Conservation (phyloP, 306 rosid species). For the Glycine tomentella region DNA sequence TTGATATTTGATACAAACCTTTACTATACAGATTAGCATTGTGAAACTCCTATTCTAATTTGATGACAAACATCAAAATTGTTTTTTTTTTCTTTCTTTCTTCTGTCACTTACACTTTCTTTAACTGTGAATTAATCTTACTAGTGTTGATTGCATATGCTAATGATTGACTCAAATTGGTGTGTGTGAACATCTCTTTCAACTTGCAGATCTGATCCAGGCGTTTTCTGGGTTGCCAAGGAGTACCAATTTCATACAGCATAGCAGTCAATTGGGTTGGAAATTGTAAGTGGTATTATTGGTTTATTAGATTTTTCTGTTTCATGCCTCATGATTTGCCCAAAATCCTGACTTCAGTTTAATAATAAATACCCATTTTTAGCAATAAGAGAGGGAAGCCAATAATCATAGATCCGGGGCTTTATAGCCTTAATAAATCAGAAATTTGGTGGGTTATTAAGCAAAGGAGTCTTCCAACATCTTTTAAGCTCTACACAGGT, state of each 20-base stretch:
- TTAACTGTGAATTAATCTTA: not conserved
- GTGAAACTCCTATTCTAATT: too few species aligned
- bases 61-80: too few species aligned
- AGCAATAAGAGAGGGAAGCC: constrained; percentile 96
- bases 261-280: constrained; percentile 90
- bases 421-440: constrained; percentile 79
- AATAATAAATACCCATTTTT: constrained; percentile 32
- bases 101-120: not conserved
- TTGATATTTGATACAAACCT: too few species aligned
- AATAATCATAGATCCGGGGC: constrained; percentile 83
- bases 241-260: constrained; percentile 84
- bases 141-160: constrained; percentile 1
- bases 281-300: constrained; percentile 59
- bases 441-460: constrained; percentile 91
- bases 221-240: constrained; percentile 81
- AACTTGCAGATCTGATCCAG: constrained; percentile 74
- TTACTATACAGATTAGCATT: too few species aligned
- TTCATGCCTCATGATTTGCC: not conserved
- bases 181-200: constrained; percentile 22
- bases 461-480: constrained; percentile 80
- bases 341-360: not conserved
- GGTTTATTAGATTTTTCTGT: constrained; percentile 15
- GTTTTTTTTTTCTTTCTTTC: not conserved
- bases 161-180: constrained; percentile 6
- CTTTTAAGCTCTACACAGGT: constrained; percentile 98